Percentiles rank a stretch among this genome's conserved stretches.
Evolutionary conservation across 164 flowering plant species (phyloP).

Genomic region (Brasenia schreberi): DNA sequence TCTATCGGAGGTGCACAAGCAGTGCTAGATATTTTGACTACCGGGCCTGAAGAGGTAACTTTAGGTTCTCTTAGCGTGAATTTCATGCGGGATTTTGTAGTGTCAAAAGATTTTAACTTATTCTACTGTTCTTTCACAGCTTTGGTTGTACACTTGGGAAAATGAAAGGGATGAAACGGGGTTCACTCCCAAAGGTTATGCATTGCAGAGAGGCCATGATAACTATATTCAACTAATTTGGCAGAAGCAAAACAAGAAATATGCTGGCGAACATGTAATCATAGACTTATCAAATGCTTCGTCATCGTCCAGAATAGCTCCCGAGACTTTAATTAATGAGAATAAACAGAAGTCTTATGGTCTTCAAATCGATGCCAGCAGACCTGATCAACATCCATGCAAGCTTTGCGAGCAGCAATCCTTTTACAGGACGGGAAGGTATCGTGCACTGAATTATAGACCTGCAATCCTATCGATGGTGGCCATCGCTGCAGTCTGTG

Average conservation of each 20-base stretch:
- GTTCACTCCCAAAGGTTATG: conserved; percentile 62
- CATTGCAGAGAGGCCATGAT: conserved; percentile 42
- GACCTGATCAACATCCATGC: conserved; percentile 19
- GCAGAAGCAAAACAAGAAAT: conserved; percentile 30
- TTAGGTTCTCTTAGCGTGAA: background rate
- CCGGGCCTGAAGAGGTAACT: conserved; percentile 70
- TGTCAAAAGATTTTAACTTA: background rate
- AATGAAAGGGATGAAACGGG: conserved; percentile 48
- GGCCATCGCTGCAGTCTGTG: conserved; percentile 85
- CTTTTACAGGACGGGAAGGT: conserved; percentile 15
- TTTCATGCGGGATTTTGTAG: too few relatives aligned
- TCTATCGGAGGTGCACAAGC: conserved; percentile 33
- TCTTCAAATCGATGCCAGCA: background rate
- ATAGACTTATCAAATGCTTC: conserved; percentile 33
- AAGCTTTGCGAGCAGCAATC: conserved; percentile 32
- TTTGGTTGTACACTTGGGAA: conserved; percentile 48
- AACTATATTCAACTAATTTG: conserved; percentile 57
- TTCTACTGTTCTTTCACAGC: background rate
- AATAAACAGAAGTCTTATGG: background rate
- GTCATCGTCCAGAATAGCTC: conserved; percentile 6
- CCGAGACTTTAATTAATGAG: background rate
- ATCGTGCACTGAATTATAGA: conserved; percentile 34
- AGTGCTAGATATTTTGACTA: conserved; percentile 62
- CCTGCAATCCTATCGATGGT: conserved; percentile 82
- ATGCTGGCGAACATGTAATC: conserved; percentile 31